Evolutionary conservation across 2,329 filamentous ascomycete genomes (phyloP).

Genomic region (Dothideomycetes sp.): DNA sequence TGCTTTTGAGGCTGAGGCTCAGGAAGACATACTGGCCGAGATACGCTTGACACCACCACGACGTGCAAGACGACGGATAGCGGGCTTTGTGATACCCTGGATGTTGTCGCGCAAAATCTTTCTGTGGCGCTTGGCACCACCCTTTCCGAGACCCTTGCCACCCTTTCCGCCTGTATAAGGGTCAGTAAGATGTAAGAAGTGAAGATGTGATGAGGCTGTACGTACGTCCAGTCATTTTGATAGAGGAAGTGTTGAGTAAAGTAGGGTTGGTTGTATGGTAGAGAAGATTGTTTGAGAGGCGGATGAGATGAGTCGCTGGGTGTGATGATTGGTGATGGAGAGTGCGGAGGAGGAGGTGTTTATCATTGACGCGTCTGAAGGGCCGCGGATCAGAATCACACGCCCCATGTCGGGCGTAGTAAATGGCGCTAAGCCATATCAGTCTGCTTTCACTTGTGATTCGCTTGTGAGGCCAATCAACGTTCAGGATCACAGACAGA

Average conservation of each 20-base stretch:
- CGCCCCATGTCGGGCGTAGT: background rate
- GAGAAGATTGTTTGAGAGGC: conserved; percentile 10
- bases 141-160: conserved; percentile 96
- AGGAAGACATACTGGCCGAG: conserved; percentile 67
- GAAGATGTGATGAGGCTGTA: conserved; percentile 14
- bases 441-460: conserved; percentile 7
- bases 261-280: conserved; percentile 15
- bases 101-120: conserved; percentile 99
- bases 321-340: conserved; percentile 16
- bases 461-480: conserved; percentile 2
- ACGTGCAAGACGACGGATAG: conserved; percentile 94
- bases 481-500: background rate
- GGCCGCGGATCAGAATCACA: background rate
- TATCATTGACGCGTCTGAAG: conserved; percentile 4
- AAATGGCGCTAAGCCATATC: conserved; percentile 3
- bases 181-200: conserved; percentile 31
- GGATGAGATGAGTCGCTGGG: conserved; percentile 14
- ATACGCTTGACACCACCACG: conserved; percentile 99
- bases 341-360: conserved; percentile 14
- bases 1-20: conserved; percentile 1
- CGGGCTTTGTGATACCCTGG: conserved; percentile 97
- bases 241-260: conserved; percentile 17
- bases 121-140: conserved; percentile 95
- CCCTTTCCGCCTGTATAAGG: conserved; percentile 68
- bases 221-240: conserved; percentile 43